These are phyloP conservation scores for Ogataea nitratoaversa DNA, from an alignment of 805 yeast species.

Conservation along the genomic window DNA sequence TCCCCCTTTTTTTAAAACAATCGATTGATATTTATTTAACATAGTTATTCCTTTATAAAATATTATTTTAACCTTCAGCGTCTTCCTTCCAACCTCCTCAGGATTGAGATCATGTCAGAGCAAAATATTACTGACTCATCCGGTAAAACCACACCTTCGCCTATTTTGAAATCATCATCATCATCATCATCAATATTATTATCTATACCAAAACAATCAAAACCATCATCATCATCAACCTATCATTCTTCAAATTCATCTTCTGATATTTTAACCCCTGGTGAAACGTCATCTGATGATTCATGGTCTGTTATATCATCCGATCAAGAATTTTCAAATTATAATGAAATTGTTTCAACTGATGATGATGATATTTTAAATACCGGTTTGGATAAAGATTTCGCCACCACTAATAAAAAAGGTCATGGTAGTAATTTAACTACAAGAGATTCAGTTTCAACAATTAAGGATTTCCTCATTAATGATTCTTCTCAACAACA, in stretches of 20 bases:
- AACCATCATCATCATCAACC: not conserved
- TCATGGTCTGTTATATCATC: constrained; percentile 21
- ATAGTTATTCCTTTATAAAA: no score
- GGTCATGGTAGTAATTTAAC: not conserved
- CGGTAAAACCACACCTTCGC: not conserved
- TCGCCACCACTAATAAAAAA: not conserved
- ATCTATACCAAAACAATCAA: not conserved
- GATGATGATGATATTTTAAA: constrained; percentile 11
- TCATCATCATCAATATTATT: not conserved
- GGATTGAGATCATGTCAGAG: not conserved
- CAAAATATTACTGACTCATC: not conserved
- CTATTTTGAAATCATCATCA: not conserved
- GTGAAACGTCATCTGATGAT: constrained; percentile 19
- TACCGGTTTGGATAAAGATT: not conserved
- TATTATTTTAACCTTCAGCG: no score
- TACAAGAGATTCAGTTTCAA: not conserved
- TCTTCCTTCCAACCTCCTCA: no score
- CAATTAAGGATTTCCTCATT: no score
- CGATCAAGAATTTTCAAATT: constrained; percentile 9
- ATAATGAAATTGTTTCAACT: constrained; percentile 18
- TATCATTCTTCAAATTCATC: no score
- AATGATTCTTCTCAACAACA: not conserved
- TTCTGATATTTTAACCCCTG: constrained; percentile 18
- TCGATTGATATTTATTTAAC: no score
- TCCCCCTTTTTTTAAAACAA: no score